Percentiles rank a stretch among this genome's conserved stretches.
These are phyloP conservation scores for Botryococcus braunii DNA, from an alignment of 163 green algal genomes.

Conservation along the genomic window DNA sequence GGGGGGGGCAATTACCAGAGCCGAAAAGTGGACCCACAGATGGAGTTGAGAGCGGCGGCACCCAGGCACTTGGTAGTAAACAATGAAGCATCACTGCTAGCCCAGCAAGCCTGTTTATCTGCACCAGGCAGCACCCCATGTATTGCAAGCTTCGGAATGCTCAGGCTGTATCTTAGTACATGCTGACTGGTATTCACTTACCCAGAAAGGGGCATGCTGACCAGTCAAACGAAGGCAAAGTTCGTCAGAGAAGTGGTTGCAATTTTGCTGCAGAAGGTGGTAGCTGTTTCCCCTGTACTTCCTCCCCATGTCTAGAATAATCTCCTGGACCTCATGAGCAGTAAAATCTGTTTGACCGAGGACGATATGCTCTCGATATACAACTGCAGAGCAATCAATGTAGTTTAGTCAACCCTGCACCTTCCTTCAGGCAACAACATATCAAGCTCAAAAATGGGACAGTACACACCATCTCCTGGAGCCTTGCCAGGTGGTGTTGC, in stretches of 20 bases:
- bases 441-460: background rate
- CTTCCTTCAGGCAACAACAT: background rate
- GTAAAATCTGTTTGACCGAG: conserved; percentile 63
- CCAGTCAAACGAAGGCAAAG: conserved; percentile 59
- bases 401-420: background rate
- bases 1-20: too few species aligned
- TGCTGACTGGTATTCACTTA: too few species aligned
- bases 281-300: conserved; percentile 72
- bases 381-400: conserved; percentile 27
- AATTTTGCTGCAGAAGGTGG: conserved; percentile 71
- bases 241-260: conserved; percentile 67
- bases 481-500: conserved; percentile 65
- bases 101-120: conserved; percentile 74
- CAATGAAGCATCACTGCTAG: conserved; percentile 74
- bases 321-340: conserved; percentile 53
- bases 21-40: background rate
- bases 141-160: too few species aligned
- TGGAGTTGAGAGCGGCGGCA: conserved; percentile 47
- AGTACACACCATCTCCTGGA: conserved; percentile 55
- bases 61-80: conserved; percentile 63
- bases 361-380: conserved; percentile 59
- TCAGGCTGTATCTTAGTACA: too few species aligned
- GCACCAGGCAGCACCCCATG: conserved; percentile 10
- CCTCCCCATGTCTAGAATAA: conserved; percentile 64
- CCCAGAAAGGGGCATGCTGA: conserved; percentile 4